Evolutionary conservation across 306 rosid species (phyloP).

Genomic region (Cicer yamashitae): DNA sequence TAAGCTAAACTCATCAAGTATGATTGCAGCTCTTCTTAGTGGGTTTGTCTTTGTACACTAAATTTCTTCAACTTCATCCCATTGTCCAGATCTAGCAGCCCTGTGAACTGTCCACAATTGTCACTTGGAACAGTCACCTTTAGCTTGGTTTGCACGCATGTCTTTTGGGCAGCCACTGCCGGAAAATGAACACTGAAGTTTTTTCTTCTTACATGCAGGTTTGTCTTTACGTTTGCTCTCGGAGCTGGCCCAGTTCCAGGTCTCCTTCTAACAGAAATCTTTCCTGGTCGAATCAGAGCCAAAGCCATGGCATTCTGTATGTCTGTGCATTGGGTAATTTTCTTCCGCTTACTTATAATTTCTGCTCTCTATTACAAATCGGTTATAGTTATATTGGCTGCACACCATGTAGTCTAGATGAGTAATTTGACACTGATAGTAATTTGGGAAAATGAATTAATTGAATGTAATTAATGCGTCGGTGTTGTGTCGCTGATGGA

Average conservation of each 20-base stretch:
- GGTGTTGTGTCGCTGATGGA: no score
- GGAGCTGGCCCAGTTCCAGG: slow-evolving; percentile 99
- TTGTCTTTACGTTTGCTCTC: slow-evolving; percentile 85
- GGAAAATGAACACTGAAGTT: slow-evolving; percentile 30
- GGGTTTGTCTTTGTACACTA: not conserved
- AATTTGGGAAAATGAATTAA: no score
- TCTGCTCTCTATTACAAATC: slow-evolving; percentile 14
- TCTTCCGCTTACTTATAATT: slow-evolving; percentile 36
- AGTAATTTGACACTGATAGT: not conserved
- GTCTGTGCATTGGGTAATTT: slow-evolving; percentile 97
- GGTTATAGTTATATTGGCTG: slow-evolving; percentile 6
- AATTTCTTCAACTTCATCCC: no score
- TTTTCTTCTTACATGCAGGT: slow-evolving; percentile 60
- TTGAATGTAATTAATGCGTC: no score
- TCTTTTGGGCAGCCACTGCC: slow-evolving; percentile 28
- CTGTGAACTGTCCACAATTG: slow-evolving; percentile 9
- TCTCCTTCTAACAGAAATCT: slow-evolving; percentile 91
- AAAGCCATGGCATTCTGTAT: slow-evolving; percentile 96
- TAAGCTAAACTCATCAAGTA: slow-evolving; percentile 3
- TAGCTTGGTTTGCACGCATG: slow-evolving; percentile 12
- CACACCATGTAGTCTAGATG: slow-evolving; percentile 1
- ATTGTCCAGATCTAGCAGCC: slow-evolving; percentile 13
- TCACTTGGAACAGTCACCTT: slow-evolving; percentile 15
- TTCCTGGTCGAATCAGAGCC: slow-evolving; percentile 88
- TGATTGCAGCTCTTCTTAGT: slow-evolving; percentile 8